These are phyloP conservation scores for Collybia mongolica DNA, from an alignment of 768 basidiomycete genomes.

Conservation along the genomic window DNA sequence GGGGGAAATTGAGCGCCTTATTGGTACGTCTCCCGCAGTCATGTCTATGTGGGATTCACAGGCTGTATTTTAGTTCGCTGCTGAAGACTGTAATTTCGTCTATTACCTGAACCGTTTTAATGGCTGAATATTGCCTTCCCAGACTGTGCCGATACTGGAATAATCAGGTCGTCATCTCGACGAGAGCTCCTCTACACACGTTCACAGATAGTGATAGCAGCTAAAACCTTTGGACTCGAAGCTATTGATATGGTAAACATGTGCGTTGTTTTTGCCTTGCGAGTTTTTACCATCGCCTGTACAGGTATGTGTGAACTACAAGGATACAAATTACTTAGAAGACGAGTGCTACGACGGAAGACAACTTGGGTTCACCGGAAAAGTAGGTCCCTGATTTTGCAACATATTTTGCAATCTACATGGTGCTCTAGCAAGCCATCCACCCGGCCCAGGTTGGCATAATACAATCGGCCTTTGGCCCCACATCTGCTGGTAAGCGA, in stretches of 20 bases:
- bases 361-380: slow-evolving; percentile 87
- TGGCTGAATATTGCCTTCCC: slow-evolving; percentile 6
- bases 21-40: slow-evolving; percentile 44
- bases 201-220: slow-evolving; percentile 76
- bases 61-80: slow-evolving; percentile 69
- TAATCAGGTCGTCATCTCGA: slow-evolving; percentile 73
- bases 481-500: slow-evolving; percentile 59
- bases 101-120: not conserved
- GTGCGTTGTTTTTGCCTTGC: not conserved
- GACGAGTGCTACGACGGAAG: slow-evolving; percentile 82
- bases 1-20: slow-evolving; percentile 60
- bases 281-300: not conserved
- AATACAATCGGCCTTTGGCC: slow-evolving; percentile 80
- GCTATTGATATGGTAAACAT: slow-evolving; percentile 85
- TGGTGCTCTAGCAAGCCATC: slow-evolving; percentile 76
- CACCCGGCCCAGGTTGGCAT: slow-evolving; percentile 82
- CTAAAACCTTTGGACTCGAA: slow-evolving; percentile 79
- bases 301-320: slow-evolving; percentile 88
- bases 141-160: slow-evolving; percentile 90
- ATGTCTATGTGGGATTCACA: not conserved
- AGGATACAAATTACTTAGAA: slow-evolving; percentile 59
- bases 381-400: slow-evolving; percentile 40
- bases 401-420: not conserved
- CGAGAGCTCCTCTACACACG: slow-evolving; percentile 82
- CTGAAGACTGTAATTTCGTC: slow-evolving; percentile 75